Base-by-base conservation (phyloP, 2,329 filamentous ascomycete species). In the Fusarium temperatum region DNA sequence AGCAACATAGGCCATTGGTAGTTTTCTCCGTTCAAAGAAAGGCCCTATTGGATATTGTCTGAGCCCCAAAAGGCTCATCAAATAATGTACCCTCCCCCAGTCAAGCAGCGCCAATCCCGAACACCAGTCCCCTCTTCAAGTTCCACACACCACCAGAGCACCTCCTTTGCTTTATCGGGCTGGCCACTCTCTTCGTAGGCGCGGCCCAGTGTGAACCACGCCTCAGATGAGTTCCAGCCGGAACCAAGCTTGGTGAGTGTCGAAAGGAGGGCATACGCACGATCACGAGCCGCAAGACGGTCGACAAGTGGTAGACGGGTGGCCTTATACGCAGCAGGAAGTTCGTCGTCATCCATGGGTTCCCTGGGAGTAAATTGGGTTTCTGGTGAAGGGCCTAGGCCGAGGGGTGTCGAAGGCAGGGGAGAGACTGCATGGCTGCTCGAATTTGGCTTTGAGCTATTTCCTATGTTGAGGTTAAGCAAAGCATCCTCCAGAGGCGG, bases 91-190 rank as follows among this genome's bases (percentile, higher is more conserved):
- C 92, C 88, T 26, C 91, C 90, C 56, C 87, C 87, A 8, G 89
- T 91, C 35, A 94, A 87, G 74, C 89, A 91, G 36, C 86, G 88
- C 96, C 96, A 98, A 66, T 89, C 88, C 65, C 96, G 90, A 54
- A 98, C 89, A 0, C 92, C 94, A 73, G 90, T 90, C 13, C 90
- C 91, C 80, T 99, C 96, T 81, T 98, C 96, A 36, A 99, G 86
- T 83, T 98, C 95, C 18, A 99, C 93, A 77, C 95, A 97, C 95
- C 96, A 98, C 96, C 96, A 98, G 12, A 98, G 87, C 51, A 95
- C 94, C 76, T 96, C 93, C 84, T 95, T 97, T 20, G 96, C 93
- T 85, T 96, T 97, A 42, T 96, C 93, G 4, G 90, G 83, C 84
- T 98, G 94, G 1, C 93, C 93, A 65, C 94, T 93, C 80, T 95